phyloP scores from a whole-genome alignment of 2,329 filamentous ascomycete genomes.

The Calonectria ilicicola region DNA sequence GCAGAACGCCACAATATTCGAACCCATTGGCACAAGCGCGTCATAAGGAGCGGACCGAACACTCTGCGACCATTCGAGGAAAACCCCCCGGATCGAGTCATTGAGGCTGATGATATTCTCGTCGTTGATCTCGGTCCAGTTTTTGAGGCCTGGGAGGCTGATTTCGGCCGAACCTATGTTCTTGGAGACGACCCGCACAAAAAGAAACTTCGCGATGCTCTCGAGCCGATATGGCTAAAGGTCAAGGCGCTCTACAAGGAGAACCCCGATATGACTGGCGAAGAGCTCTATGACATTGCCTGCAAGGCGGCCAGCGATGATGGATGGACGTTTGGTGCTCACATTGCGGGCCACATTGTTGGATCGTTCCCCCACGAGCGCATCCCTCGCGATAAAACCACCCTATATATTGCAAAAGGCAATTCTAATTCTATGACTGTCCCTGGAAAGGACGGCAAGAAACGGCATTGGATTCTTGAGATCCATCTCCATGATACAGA shows the following conservation, averaged over 20 bases:
- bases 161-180: constrained; percentile 65
- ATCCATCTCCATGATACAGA: constrained; percentile 58
- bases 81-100: constrained; percentile 61
- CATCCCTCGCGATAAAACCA: constrained; percentile 59
- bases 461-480: constrained; percentile 63
- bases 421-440: constrained; percentile 56
- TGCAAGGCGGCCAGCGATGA: constrained; percentile 49
- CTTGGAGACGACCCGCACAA: constrained; percentile 60
- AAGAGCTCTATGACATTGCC: constrained; percentile 59
- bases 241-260: constrained; percentile 54
- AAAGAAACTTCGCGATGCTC: constrained; percentile 55
- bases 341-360: constrained; percentile 61
- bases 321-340: constrained; percentile 59
- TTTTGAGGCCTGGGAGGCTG: constrained; percentile 65
- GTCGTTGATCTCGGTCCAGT: constrained; percentile 65
- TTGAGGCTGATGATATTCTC: constrained; percentile 62
- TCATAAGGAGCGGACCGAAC: constrained; percentile 62
- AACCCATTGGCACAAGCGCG: constrained; percentile 66
- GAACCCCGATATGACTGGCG: constrained; percentile 59
- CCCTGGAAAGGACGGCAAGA: constrained; percentile 53
- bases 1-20: constrained; percentile 49
- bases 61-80: constrained; percentile 60
- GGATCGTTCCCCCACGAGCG: constrained; percentile 64
- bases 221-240: constrained; percentile 59
- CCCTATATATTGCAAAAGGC: constrained; percentile 58